Base-by-base conservation (phyloP, 2,329 filamentous ascomycete genomes). In the Pseudocercospora macadamiae region DNA sequence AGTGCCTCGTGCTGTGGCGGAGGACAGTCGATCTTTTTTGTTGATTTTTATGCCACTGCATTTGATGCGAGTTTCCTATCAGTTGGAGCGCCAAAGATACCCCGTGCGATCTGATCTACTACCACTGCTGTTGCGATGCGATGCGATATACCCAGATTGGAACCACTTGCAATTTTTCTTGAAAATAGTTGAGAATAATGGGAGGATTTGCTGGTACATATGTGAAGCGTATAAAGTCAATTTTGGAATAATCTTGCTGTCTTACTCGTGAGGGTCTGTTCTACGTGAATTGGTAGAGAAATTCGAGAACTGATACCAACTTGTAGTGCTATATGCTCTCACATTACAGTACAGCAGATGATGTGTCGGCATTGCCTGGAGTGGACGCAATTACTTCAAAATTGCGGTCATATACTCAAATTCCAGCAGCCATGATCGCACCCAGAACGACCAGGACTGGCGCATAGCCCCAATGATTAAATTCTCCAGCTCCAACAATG, bases 401-500 rank as follows among this genome's bases (percentile, higher is more conserved):
- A 18, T 18, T 19, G 36, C 16, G 58, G 19, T 34, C 48, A 39
- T 3, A 51, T 16, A 30, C 55, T n/a, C n/a, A n/a, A n/a, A n/a
- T n/a, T n/a, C n/a, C 55, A 36, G 49, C 36, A 7, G 55, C 55
- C n/a, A 57, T 26, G 19, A 70, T 5, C 25, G 60, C 68, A 14
- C 75, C 75, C 54, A 79, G 66, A 4, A 69, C 63, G 26, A 68
- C 61, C 23, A 80, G 64, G 34, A 80, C 58, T 3, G 76, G 75
- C 23, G 74, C 77, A 74, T 81, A 82, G 0, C 76, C 74, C 79
- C 79, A 83, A 68, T 83, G 80, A 63, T 73, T 75, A 79, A 76
- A 80, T 64, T 82, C 71, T 2, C 76, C 77, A 12, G 71, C 67
- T 2, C 77, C 79, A 10, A 53, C 51, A 12, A 60, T 65, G 56